Base-by-base conservation (phyloP, 73 alveolate genomes). In the Breviolum minutum region DNA sequence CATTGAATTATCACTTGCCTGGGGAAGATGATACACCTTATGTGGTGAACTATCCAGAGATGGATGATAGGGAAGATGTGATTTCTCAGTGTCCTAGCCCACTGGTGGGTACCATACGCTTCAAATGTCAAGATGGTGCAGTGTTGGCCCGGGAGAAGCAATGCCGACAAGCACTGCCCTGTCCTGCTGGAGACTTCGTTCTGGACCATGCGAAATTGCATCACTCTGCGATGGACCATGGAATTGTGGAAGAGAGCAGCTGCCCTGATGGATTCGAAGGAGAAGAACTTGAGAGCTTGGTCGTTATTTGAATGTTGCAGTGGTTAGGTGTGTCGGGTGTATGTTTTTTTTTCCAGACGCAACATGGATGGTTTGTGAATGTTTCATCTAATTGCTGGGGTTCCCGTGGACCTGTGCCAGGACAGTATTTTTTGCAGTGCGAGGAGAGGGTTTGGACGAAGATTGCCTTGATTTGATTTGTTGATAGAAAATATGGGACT, bases 131-230 rank as follows among this genome's bases (percentile, higher is more conserved):
- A 27, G 98, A 92, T n/a, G 98, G 98, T 60, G 73, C 13, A 48
- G 81, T 81, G 6, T 80, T 92, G 26, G 89, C 69, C 79, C 70
- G 98, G 22, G 87, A 92, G 32, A 29, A 60, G 60, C 71, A 81
- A 24, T 92, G 98, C 68, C 98, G 98, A 32, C 98, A 30, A 24
- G 98, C 98, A 16, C 98, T 63, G 82, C 26, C 81, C 60, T 92
- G 98, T 84, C 82, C 91, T 27, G 98, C 87, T 13, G 98, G 98
- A 24, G 91, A 92, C 54, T 73, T 92, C 26, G 62, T 92, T 22
- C 90, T 92, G 63, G 98, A 80, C 98, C 98, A 92, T n/a, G 98
- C 98, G 70, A 63, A 70, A 30, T 90, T 92, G 90, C 66, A 92
- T 70, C 98, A 92, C 80, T 74, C 91, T 2, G 92, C 76, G 69